Conservation (phyloP, 2,329 filamentous ascomycete species). For the Fusarium sp. region DNA sequence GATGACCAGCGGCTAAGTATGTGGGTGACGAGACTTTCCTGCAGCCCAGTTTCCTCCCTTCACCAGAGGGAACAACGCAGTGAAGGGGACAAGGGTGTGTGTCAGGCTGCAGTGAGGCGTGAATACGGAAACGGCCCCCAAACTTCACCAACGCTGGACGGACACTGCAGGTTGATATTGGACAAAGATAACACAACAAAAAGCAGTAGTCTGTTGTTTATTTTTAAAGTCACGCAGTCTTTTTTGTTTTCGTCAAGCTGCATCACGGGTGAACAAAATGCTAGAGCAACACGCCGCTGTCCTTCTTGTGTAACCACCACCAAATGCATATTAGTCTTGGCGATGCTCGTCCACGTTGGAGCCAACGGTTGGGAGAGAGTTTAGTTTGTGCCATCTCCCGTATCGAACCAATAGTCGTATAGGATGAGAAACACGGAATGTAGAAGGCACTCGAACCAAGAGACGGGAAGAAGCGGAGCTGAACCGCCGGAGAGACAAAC, state of each 20-base stretch:
- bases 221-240: not conserved
- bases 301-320: not conserved
- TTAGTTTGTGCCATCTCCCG: not conserved
- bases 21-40: slow-evolving; percentile 2
- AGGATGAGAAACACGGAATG: not conserved
- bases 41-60: not conserved
- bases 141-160: not conserved
- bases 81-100: not conserved
- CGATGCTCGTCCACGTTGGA: not conserved
- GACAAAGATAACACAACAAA: not conserved
- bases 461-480: not conserved
- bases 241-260: not conserved
- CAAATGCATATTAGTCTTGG: not conserved
- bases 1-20: not conserved
- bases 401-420: not conserved
- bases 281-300: not conserved
- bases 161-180: not conserved
- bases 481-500: not conserved
- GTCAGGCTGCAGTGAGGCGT: not conserved
- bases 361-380: not conserved
- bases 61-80: not conserved
- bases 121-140: not conserved
- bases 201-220: not conserved
- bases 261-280: not conserved
- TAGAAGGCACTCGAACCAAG: not conserved